These are phyloP conservation scores for Candida labiduridarum DNA, from an alignment of 1,139 yeast genomes.

Conservation along the genomic window DNA sequence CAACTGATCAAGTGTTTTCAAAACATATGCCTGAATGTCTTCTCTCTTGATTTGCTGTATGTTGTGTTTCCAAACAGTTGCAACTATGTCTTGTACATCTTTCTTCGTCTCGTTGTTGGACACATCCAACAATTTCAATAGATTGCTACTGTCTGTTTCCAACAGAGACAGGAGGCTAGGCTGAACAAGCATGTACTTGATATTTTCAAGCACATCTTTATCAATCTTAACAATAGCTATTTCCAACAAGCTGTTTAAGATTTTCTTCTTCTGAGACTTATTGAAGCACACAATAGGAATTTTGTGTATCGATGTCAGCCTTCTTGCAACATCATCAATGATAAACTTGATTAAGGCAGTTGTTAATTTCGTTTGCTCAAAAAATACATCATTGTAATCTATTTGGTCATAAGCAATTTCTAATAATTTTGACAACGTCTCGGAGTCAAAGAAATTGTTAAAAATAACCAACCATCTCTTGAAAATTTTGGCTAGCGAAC, in stretches of 20 bases:
- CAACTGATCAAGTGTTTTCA: constrained; percentile 16
- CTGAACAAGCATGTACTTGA: constrained; percentile 40
- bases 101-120: constrained; percentile 18
- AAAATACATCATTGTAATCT: constrained; percentile 23
- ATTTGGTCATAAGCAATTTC: constrained; percentile 4
- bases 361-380: constrained; percentile 47
- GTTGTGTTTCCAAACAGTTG: constrained; percentile 33
- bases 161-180: constrained; percentile 56
- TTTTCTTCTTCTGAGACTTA: constrained; percentile 38
- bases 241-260: constrained; percentile 36
- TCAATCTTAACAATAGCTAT: constrained; percentile 12
- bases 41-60: constrained; percentile 26
- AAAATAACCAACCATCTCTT: constrained; percentile 61
- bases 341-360: constrained; percentile 27
- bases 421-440: constrained; percentile 10
- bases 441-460: constrained; percentile 32
- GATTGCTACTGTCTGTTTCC: constrained; percentile 41
- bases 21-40: constrained; percentile 17
- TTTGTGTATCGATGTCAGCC: constrained; percentile 8
- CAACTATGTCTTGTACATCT: constrained; percentile 22
- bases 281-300: constrained; percentile 57
- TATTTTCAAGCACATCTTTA: constrained; percentile 17
- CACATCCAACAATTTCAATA: constrained; percentile 24
- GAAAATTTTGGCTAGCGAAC: constrained; percentile 31
- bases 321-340: constrained; percentile 8